Conservation (phyloP, 2,329 filamentous ascomycete species). For the Uncinocarpus reesii region DNA sequence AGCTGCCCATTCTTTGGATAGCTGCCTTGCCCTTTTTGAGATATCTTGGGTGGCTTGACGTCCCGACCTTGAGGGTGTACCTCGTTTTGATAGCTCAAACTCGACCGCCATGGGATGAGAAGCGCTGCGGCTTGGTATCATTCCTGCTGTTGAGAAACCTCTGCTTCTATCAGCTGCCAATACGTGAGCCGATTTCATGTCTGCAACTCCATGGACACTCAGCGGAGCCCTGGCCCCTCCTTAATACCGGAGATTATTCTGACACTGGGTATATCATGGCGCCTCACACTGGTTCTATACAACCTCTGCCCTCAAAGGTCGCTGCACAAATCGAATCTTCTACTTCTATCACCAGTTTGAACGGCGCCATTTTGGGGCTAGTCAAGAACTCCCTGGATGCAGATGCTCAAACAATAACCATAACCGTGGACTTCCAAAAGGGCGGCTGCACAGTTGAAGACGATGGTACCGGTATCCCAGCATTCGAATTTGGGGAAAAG, state of each 20-base stretch:
- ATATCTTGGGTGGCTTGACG: neutral
- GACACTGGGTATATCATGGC: neutral
- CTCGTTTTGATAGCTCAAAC: neutral
- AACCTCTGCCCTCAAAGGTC: slow-evolving; percentile 57
- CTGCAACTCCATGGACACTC: neutral
- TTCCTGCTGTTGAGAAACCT: neutral
- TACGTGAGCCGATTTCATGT: neutral
- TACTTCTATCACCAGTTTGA: slow-evolving; percentile 63
- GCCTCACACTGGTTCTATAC: neutral
- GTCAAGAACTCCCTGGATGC: slow-evolving; percentile 81
- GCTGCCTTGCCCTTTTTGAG: neutral
- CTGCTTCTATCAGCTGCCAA: too few relatives aligned
- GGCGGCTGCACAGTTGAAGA: slow-evolving; percentile 76
- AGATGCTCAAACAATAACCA: slow-evolving; percentile 54
- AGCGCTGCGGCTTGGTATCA: neutral
- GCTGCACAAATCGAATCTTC: slow-evolving; percentile 77
- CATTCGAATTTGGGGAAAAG: slow-evolving; percentile 57
- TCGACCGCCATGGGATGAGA: neutral
- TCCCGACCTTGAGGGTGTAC: neutral
- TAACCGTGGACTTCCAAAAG: slow-evolving; percentile 62
- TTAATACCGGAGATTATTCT: neutral
- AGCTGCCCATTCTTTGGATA: neutral
- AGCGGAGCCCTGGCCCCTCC: neutral
- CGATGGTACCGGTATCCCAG: slow-evolving; percentile 66
- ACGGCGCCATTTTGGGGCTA: slow-evolving; percentile 59